Percentiles rank a stretch among this genome's conserved stretches.
These are phyloP conservation scores for Ostreobium quekettii DNA, from an alignment of 139 green algal genomes.

Conservation along the genomic window DNA sequence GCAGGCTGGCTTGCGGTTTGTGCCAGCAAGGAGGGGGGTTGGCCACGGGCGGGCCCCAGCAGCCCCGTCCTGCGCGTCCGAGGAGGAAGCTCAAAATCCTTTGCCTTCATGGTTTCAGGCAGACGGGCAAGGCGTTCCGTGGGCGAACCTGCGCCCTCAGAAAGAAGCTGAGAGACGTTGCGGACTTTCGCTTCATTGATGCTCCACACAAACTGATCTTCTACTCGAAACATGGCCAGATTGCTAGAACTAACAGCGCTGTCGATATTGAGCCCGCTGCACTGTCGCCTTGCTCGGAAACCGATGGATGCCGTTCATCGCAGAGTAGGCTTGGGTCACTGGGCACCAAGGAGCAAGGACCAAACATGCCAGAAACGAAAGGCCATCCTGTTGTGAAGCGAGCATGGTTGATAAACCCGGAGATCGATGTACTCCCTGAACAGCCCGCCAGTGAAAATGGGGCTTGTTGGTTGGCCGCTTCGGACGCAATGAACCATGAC, in stretches of 20 bases:
- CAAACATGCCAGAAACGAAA: neutral
- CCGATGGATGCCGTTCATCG: too few relatives aligned
- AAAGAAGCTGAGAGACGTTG: slow-evolving; percentile 46
- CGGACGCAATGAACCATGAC: neutral
- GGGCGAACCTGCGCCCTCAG: slow-evolving; percentile 50
- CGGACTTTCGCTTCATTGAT: slow-evolving; percentile 71
- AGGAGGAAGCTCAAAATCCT: slow-evolving; percentile 53
- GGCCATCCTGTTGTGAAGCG: neutral
- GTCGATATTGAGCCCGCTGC: too few relatives aligned
- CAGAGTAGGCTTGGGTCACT: neutral
- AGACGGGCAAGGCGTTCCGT: slow-evolving; percentile 58
- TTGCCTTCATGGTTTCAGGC: slow-evolving; percentile 84
- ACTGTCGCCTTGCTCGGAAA: too few relatives aligned
- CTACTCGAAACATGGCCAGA: neutral
- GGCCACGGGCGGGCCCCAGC: neutral
- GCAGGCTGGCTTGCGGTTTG: neutral
- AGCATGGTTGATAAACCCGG: neutral
- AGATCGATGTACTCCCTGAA: neutral
- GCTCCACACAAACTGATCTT: slow-evolving; percentile 59
- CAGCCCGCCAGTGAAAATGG: neutral
- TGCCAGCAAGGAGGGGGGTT: neutral
- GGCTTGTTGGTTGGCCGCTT: neutral
- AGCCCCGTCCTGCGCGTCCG: neutral
- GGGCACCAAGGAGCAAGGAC: neutral
- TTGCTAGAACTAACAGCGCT: neutral